A percentile compares a stretch with the other conserved stretches of the same genome.
phyloP scores from a whole-genome alignment of 1,139 yeast genomes.

The Meyerozyma guilliermondii region DNA sequence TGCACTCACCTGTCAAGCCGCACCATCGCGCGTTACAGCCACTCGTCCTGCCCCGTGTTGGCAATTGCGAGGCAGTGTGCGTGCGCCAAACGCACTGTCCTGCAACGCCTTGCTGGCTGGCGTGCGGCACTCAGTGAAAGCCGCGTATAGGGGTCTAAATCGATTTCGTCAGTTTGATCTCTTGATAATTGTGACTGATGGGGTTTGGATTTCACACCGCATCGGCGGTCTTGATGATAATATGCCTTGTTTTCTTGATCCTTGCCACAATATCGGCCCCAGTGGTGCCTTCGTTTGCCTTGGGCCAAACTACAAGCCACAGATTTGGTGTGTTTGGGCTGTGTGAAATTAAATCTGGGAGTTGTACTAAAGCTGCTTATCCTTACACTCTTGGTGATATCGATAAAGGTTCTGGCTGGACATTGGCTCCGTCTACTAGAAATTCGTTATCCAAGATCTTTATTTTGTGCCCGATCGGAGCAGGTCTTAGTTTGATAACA shows the following conservation, averaged over 20 bases:
- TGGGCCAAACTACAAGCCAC: slow-evolving; percentile 20
- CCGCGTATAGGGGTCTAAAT: background rate
- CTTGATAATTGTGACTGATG: background rate
- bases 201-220: slow-evolving; percentile 24
- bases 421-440: slow-evolving; percentile 40
- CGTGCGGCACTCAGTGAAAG: slow-evolving; percentile 1
- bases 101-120: background rate
- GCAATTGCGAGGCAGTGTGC: background rate
- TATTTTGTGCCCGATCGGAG: slow-evolving; percentile 77
- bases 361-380: slow-evolving; percentile 24
- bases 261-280: slow-evolving; percentile 51
- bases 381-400: slow-evolving; percentile 23
- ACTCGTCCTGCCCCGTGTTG: background rate
- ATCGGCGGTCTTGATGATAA: slow-evolving; percentile 24
- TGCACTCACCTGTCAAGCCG: background rate
- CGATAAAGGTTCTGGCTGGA: slow-evolving; percentile 18
- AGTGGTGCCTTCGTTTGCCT: slow-evolving; percentile 29
- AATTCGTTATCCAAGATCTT: slow-evolving; percentile 64
- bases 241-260: slow-evolving; percentile 42
- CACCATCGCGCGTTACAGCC: background rate
- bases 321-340: slow-evolving; percentile 13
- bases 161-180: background rate
- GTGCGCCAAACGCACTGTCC: background rate
- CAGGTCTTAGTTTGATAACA: slow-evolving; percentile 59
- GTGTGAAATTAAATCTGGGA: slow-evolving; percentile 5